A percentile compares a stretch with the other conserved stretches of the same genome.
These are phyloP conservation scores for Zygoascus biomembranicola DNA, from an alignment of 805 yeast species.

Conservation along the genomic window DNA sequence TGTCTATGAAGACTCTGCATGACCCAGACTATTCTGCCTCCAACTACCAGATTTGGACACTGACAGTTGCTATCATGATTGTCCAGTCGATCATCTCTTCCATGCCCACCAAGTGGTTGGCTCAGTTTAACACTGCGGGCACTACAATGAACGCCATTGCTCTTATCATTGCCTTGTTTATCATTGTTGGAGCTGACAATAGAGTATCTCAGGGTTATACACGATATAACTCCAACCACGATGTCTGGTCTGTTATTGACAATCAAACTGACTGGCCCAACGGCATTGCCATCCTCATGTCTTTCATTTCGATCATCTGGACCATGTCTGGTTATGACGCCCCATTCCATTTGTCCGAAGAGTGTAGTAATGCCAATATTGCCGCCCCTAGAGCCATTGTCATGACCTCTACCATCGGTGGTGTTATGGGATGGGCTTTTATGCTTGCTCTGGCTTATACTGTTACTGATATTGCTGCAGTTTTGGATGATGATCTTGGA, in stretches of 20 bases:
- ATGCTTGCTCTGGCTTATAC: constrained; percentile 58
- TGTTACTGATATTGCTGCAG: constrained; percentile 39
- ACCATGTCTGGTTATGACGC: constrained; percentile 71
- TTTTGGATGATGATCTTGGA: constrained; percentile 43
- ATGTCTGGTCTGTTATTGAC: constrained; percentile 44
- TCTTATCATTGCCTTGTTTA: constrained; percentile 43
- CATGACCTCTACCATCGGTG: constrained; percentile 48
- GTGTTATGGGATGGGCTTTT: constrained; percentile 46
- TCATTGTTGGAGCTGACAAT: constrained; percentile 43
- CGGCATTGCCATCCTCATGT: constrained; percentile 49
- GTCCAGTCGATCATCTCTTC: constrained; percentile 42
- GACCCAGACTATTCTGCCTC: constrained; percentile 35
- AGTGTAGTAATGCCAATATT: constrained; percentile 51
- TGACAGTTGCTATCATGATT: constrained; percentile 45
- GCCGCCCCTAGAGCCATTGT: constrained; percentile 66
- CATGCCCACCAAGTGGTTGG: constrained; percentile 47
- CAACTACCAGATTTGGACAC: constrained; percentile 43
- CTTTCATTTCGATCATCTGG: constrained; percentile 33
- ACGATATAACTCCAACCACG: constrained; percentile 41
- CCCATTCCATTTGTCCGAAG: constrained; percentile 70
- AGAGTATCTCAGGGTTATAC: constrained; percentile 25
- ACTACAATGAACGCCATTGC: constrained; percentile 43
- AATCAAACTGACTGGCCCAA: constrained; percentile 58
- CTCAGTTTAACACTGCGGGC: constrained; percentile 43
- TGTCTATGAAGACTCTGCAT: constrained; percentile 39